A percentile compares a stretch with the other conserved stretches of the same genome.
phyloP scores from a whole-genome alignment of 1,284 basidiomycete genomes.

The Apiotrichum porosum region DNA sequence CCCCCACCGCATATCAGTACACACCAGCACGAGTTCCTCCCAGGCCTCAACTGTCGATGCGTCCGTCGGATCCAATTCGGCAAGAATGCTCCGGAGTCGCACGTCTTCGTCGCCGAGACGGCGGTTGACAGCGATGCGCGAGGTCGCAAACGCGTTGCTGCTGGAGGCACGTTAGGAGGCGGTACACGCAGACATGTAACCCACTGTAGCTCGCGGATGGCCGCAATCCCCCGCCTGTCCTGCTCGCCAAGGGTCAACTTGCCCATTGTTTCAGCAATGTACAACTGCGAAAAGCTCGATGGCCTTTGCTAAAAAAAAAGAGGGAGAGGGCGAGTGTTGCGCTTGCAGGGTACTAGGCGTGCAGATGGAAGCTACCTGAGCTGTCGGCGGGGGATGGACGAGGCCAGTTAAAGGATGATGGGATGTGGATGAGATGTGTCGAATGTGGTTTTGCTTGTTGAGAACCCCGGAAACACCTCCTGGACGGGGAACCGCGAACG shows the following conservation, averaged over 20 bases:
- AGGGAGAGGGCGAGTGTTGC: background rate
- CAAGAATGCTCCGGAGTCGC: constrained; percentile 7
- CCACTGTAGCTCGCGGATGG: constrained; percentile 10
- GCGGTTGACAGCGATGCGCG: background rate
- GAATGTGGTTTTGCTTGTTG: too few relatives aligned
- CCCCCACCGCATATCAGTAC: too few relatives aligned
- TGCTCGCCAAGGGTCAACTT: constrained; percentile 4
- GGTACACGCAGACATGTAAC: background rate
- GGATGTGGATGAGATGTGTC: too few relatives aligned
- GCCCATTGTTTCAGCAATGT: constrained; percentile 2
- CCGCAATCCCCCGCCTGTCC: constrained; percentile 6
- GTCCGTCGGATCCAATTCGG: constrained; percentile 2
- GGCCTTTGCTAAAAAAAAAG: too few relatives aligned
- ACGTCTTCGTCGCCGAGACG: constrained; percentile 3
- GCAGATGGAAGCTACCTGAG: too few relatives aligned
- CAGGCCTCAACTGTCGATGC: constrained; percentile 8
- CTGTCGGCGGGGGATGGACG: too few relatives aligned
- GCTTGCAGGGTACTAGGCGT: too few relatives aligned
- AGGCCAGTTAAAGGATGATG: too few relatives aligned
- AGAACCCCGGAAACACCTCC: too few relatives aligned
- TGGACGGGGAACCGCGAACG: too few relatives aligned
- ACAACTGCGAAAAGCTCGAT: too few relatives aligned
- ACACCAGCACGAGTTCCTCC: constrained; percentile 10
- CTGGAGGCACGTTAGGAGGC: background rate
- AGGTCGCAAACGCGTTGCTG: background rate